Base-by-base conservation (phyloP, 2,329 filamentous ascomycete species). In the Neonectria hederae region DNA sequence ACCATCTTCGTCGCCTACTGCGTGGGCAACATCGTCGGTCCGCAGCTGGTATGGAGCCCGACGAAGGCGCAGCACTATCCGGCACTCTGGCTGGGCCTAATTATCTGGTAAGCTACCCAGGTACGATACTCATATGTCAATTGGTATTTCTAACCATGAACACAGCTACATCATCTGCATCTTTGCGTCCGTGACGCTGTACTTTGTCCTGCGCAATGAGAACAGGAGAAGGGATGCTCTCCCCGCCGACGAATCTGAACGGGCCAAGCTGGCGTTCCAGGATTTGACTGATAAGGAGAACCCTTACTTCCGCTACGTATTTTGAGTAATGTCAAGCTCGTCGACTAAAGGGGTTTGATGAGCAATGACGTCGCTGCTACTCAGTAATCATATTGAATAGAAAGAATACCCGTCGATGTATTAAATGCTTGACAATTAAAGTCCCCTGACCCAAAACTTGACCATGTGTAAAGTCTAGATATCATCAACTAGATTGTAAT, bases 1-100 rank as follows among this genome's bases (percentile, higher is more conserved):
- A 88, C 89, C 0, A 90, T 92, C 1, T 94, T 93, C 66, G 89
- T 92, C 0, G 90, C 89, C 0, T 93, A 93, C 73, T 92, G 90
- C 59, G 88, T 93, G 3, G 84, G 91, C 1, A 93, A 93, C 70
- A 93, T 94, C 54, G 87, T 93, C 24, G 91, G 91, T 0, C 91
- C 91, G 4, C 90, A 92, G 77, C 81, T 93, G 42, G 86, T 93
- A 43, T 87, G 86, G 70, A 89, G 85, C n/a, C 81, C 90, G 76
- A 89, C 88, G 0, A 90, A 90, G 68, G 78, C 74, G 0, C 74
- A 84, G 52, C 91, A 93, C 76, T 93, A 93, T 72, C 91, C 91
- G 0, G 86, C 88, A 69, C 74, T 93, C 9, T 93, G 90, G 91
- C 80, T 86, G 1, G 90, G 90, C 0, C 74, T 94, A 63, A 92